Base-by-base conservation (phyloP, 2,329 filamentous ascomycete species). In the Ophiostoma tasmaniense region DNA sequence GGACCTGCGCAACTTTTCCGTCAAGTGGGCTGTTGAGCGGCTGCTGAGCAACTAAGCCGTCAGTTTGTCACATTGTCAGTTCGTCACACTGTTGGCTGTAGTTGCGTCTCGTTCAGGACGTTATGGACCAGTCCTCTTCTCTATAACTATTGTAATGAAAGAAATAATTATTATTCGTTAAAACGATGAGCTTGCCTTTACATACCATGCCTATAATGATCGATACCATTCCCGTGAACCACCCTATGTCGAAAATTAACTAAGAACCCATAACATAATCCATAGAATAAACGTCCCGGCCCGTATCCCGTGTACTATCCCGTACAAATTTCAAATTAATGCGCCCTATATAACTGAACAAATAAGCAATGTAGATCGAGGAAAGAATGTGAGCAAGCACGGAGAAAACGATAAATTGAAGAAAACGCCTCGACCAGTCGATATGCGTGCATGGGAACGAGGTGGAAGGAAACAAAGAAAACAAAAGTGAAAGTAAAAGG, bases 11-110 rank as follows among this genome's bases (percentile, higher is more conserved):
- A 89, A 87, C 76, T 86, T 90, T 74, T 88, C 85, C n/a, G 87
- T 89, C 64, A 86, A 84, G 73, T 90, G 87, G 87, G 87, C 87
- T 1, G 87, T 90, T 6, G 85, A 89, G 76, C 89, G 89, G 78
- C 79, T 90, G 64, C 76, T 90, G 72, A 85, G 81, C 74, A 84
- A 61, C 55, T 61, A 61, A 20, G 22, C 1, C 8, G 50, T 22
- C n/a, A 6, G 10, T n/a, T n/a, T 22, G 45, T n/a, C 20, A n/a
- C n/a, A 4, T 28, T 14, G 52, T 7, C n/a, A n/a, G 30, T 25
- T 22, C n/a, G 30, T 33, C 30, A 33, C 30, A 3, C 6, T 3
- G 30, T 11, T 55, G n/a, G 50, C 25, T 22, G 50, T 11, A 55
- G 10, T 22, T 25, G 50, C 17, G n/a, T 28, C 22, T 17, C 50